Percentiles rank a stretch among this genome's conserved stretches.
phyloP scores from a whole-genome alignment of 352 stramenopile genomes.

The Globisporangium nodosum region DNA sequence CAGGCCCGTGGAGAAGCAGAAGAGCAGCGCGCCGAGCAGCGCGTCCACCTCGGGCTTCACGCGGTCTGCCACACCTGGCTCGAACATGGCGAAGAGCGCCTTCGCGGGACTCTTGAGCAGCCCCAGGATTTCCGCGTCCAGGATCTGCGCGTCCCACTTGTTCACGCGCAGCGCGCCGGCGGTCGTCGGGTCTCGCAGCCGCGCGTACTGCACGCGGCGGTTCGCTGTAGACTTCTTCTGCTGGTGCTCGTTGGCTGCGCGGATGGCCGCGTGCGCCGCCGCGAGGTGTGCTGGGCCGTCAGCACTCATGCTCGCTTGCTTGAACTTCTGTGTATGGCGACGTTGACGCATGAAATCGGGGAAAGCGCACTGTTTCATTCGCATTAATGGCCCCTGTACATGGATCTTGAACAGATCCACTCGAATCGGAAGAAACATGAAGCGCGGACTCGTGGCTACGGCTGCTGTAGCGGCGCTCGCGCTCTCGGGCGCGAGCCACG shows the following conservation, averaged over 20 bases:
- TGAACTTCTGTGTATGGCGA: not conserved
- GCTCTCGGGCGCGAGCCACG: not conserved
- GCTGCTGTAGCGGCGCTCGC: constrained; percentile 15
- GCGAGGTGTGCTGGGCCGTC: constrained; percentile 33
- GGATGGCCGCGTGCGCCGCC: constrained; percentile 28
- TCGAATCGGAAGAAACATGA: constrained; percentile 8
- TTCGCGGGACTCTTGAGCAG: constrained; percentile 73
- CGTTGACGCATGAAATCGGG: not conserved
- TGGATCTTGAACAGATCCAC: not conserved
- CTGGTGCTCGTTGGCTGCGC: constrained; percentile 18
- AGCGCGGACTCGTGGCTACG: constrained; percentile 2
- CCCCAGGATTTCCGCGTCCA: constrained; percentile 74
- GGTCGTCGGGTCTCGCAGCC: constrained; percentile 32
- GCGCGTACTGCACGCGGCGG: constrained; percentile 34
- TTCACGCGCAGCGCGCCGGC: constrained; percentile 61
- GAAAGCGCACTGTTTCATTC: not conserved
- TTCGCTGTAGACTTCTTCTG: not conserved
- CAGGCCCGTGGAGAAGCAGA: constrained; percentile 58
- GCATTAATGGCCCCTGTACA: too few relatives aligned
- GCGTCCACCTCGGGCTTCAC: constrained; percentile 77
- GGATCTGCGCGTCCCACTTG: constrained; percentile 78
- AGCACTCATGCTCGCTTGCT: not conserved
- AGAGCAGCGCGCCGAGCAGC: constrained; percentile 43
- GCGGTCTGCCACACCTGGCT: constrained; percentile 50
- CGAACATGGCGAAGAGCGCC: constrained; percentile 78